Evolutionary conservation across 805 yeast species (phyloP).

Genomic region (Starmerella stellata): DNA sequence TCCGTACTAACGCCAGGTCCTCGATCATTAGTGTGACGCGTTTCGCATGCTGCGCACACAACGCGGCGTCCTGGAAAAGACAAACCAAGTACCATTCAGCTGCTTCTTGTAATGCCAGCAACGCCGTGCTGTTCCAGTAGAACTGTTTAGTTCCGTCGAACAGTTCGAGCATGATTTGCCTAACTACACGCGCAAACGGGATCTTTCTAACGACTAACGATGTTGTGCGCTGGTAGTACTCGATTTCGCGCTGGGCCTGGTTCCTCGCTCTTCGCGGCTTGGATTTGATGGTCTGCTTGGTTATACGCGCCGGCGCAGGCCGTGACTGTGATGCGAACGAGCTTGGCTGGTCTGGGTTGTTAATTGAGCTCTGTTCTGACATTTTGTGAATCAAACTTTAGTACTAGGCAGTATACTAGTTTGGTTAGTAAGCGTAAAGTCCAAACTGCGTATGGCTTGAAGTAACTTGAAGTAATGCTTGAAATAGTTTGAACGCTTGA

Average conservation of each 20-base stretch:
- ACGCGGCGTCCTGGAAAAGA: constrained; percentile 90
- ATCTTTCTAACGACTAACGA: constrained; percentile 87
- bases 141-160: constrained; percentile 38
- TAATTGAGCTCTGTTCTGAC: no score
- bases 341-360: background rate
- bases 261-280: background rate
- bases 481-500: no score
- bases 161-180: constrained; percentile 91
- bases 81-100: constrained; percentile 96
- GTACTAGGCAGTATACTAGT: no score
- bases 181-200: constrained; percentile 92
- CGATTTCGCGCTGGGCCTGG: constrained; percentile 77
- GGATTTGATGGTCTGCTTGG: no score
- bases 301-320: background rate
- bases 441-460: no score
- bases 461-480: no score
- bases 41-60: constrained; percentile 98
- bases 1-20: constrained; percentile 94
- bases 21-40: constrained; percentile 97
- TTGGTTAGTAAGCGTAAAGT: no score
- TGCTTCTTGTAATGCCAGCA: constrained; percentile 95
- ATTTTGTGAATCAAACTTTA: no score
- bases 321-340: background rate
- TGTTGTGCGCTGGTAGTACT: constrained; percentile 94
- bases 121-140: constrained; percentile 94